phyloP scores from a whole-genome alignment of 31 red algal genomes.

The Asparagopsis taxiformis region DNA sequence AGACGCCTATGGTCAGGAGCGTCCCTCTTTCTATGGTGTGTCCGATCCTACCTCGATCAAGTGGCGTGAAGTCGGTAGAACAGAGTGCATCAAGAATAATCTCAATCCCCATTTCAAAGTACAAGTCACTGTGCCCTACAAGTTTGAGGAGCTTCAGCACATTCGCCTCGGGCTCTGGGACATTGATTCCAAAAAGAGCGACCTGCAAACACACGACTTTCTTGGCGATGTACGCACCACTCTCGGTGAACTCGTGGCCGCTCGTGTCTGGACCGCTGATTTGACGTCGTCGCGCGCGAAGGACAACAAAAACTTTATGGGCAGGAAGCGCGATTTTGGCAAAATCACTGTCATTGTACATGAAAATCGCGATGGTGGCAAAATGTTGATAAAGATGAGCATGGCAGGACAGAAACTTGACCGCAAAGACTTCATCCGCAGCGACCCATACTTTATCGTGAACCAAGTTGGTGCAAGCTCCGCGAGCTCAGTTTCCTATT shows the following conservation, averaged over 20 bases:
- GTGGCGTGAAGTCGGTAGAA: conserved; percentile 54
- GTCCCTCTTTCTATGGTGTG: not conserved
- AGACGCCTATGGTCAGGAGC: not conserved
- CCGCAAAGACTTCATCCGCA: conserved; percentile 23
- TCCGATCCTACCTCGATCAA: not conserved
- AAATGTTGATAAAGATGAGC: conserved; percentile 8
- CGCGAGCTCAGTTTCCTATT: not conserved
- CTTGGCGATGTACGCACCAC: conserved; percentile 56
- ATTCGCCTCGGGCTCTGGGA: conserved; percentile 60
- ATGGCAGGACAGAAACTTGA: conserved; percentile 12
- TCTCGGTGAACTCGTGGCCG: conserved; percentile 52
- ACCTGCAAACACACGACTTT: conserved; percentile 49
- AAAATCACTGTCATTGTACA: conserved; percentile 19
- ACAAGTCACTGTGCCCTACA: conserved; percentile 58
- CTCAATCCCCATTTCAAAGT: conserved; percentile 44
- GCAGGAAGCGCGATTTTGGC: conserved; percentile 7
- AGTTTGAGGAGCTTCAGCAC: conserved; percentile 66
- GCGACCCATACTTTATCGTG: conserved; percentile 51
- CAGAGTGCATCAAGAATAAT: conserved; percentile 53
- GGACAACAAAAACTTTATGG: conserved; percentile 4
- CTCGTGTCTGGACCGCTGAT: conserved; percentile 12
- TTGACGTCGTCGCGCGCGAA: conserved; percentile 26
- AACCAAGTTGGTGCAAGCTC: conserved; percentile 5
- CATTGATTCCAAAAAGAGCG: conserved; percentile 50
- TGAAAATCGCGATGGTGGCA: not conserved